Evolutionary conservation across 2,329 filamentous ascomycete genomes (phyloP), one percentile per base, ranked within the genome.

Genomic region (Cryoendolithus antarcticus): DNA sequence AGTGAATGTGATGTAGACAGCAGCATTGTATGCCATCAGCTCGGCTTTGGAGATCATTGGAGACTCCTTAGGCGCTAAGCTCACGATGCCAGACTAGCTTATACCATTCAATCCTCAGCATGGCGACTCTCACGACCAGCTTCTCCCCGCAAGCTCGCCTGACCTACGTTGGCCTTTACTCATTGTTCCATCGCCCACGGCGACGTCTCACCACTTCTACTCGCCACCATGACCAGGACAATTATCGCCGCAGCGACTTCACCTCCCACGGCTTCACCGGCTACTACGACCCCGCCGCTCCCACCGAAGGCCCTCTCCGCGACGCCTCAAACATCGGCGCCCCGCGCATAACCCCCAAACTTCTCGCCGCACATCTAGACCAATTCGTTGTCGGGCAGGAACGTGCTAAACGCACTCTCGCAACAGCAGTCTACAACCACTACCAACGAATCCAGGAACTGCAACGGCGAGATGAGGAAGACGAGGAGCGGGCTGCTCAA

Each of bases 331-430:
- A 67, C 28, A 70, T 74, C 44, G 74, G 74, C 41, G 68, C 67
- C 24, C 71, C 72, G 27, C 67, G 67, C 37, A 65, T 80, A 38
- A 80, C 76, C 7, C 77, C 77, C 6, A 72, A 70, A 49, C 63
- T 68, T 50, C 70, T 98, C 52, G 95, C 96, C 67, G 78, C 85
- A 55, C 82, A 91, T 53, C 77, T 96, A 27, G 91, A 98, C 58
- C 83, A 91, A 56, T 98, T 93, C 58, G 89, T 98, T 1, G 89
- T 98, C 3, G 91, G 89, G 31, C 91, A 98, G 61, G 86, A 95
- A 49, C 77, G 86, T 43, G 86, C 91, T 10, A 91, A 98, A 70
- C 93, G 93, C 61, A 84, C 88, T 9, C 77, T 96, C 47, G 91
- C 86, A 47, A 81, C 89, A 3, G 86, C 89, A 5, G 83, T 98